Evolutionary conservation across 306 rosid species (phyloP).

Genomic region (Vigna unguiculata): DNA sequence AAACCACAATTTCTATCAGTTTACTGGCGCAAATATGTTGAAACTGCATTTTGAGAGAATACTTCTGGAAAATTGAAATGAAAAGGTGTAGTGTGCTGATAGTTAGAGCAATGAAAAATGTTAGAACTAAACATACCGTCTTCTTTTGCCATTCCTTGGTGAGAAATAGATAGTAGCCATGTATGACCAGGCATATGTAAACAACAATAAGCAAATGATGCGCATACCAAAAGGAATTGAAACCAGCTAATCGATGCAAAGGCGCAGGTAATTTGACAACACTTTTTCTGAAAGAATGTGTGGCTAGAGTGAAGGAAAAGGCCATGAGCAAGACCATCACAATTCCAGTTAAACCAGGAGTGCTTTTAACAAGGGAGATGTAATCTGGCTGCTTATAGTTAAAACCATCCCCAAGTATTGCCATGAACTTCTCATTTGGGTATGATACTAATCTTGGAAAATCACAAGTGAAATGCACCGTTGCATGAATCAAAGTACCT

Average conservation of each 20-base stretch:
- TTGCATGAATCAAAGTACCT: slow-evolving; percentile 63
- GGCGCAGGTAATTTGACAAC: slow-evolving; percentile 64
- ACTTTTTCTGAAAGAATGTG: slow-evolving; percentile 70
- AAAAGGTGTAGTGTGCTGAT: not conserved
- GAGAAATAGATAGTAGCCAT: slow-evolving; percentile 76
- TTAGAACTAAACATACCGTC: slow-evolving; percentile 61
- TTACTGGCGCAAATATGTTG: slow-evolving; percentile 12
- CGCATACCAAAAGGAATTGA: slow-evolving; percentile 93
- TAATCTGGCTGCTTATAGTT: slow-evolving; percentile 59
- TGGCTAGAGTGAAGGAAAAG: slow-evolving; percentile 77
- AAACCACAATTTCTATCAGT: slow-evolving; percentile 2
- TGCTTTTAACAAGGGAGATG: slow-evolving; percentile 49
- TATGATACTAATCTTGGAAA: slow-evolving; percentile 69
- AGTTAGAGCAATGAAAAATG: not conserved
- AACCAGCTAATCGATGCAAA: slow-evolving; percentile 71
- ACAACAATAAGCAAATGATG: slow-evolving; percentile 84
- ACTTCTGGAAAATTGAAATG: slow-evolving; percentile 29
- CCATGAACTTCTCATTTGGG: slow-evolving; percentile 53
- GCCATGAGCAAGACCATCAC: slow-evolving; percentile 70
- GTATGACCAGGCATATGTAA: slow-evolving; percentile 66
- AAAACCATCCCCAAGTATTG: slow-evolving; percentile 61
- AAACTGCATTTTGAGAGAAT: slow-evolving; percentile 1
- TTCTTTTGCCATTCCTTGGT: slow-evolving; percentile 63
- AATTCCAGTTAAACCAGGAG: slow-evolving; percentile 72
- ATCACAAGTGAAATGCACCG: slow-evolving; percentile 72